Conservation (phyloP, 441 rosid species). For the Gossypium davidsonii region DNA sequence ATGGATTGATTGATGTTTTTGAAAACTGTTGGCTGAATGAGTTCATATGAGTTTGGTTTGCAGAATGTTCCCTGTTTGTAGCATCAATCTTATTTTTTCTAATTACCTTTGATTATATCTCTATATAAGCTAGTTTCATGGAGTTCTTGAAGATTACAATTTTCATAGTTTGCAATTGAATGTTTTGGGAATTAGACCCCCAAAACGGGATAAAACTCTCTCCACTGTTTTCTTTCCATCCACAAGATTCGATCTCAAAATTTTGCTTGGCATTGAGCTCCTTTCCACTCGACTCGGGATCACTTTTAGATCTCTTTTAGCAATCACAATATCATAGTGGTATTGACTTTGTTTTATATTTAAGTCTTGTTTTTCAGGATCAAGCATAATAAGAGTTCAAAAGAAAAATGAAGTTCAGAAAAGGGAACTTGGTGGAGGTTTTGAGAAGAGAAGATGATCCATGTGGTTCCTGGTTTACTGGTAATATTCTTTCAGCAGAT, state of each 20-base stretch:
- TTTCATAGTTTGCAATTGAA: background rate
- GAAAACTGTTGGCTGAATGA: background rate
- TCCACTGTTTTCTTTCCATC: no score
- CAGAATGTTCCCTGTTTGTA: conserved; percentile 2
- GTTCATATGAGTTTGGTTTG: conserved; percentile 1
- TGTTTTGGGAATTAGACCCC: background rate
- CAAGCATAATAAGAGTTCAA: background rate
- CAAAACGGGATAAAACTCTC: no score
- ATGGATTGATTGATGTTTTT: background rate
- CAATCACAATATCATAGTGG: no score
- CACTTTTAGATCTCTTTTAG: no score
- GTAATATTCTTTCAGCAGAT: conserved; percentile 21
- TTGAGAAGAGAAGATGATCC: conserved; percentile 27
- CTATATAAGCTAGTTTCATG: background rate
- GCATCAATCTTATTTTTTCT: conserved; percentile 1
- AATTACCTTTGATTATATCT: background rate
- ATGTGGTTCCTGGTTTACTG: conserved; percentile 34
- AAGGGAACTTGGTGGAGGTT: conserved; percentile 28
- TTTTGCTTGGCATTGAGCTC: no score
- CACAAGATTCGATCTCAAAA: no score
- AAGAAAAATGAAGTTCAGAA: conserved; percentile 24
- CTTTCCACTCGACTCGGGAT: no score
- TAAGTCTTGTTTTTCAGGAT: background rate
- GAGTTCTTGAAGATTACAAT: background rate
- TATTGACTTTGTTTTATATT: background rate